Evolutionary conservation across 345 rosid species (phyloP), one percentile per base, ranked within the genome.

Genomic region (Limnanthes douglasii): DNA sequence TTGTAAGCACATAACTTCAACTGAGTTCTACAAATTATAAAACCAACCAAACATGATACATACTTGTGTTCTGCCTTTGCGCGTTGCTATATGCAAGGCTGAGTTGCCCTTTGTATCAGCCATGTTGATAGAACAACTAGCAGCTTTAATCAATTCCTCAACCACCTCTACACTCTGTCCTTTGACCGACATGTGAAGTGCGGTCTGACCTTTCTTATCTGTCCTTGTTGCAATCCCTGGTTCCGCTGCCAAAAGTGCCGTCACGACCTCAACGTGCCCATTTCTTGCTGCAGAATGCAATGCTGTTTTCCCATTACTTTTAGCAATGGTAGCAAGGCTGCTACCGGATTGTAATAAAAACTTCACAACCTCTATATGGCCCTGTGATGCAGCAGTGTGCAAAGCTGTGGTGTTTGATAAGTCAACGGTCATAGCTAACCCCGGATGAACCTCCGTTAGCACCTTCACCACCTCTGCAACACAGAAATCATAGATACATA

Each of bases 171-270:
- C 51, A 14, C 43, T 79, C 43, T 75, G 78, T 3, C 93, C 95
- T 64, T 84, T 84, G 21, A 49, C 95, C 2, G 93, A 93, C 95
- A 79, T 84, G 59, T 84, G 93, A 48, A 84, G 84, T 1, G 95
- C 68, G 0, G 95, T 84, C 55, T 79, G 95, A 18, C 95, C 95
- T 61, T 84, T 79, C 43, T 75, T 79, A 49, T 84, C 95, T 6
- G 53, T 61, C 65, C 93, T 62, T 1, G 42, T 36, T 6, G 73
- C 70, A 8, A 69, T 60, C 3, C 45, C 57, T 1, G 74, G 81
- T 47, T 84, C 95, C 8, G 54, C 50, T 15, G 57, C 59, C 39
- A 75, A 39, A 35, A 84, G 78, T 4, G 70, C 59, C 42, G 66
- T 70, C 19, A 75, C 46, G 21, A 79, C 95, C 59, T 60, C 60